Percentiles rank a stretch among this genome's conserved stretches.
Evolutionary conservation across 176 grass and related monocot species (phyloP).

Genomic region (Miscanthus lutarioriparius): DNA sequence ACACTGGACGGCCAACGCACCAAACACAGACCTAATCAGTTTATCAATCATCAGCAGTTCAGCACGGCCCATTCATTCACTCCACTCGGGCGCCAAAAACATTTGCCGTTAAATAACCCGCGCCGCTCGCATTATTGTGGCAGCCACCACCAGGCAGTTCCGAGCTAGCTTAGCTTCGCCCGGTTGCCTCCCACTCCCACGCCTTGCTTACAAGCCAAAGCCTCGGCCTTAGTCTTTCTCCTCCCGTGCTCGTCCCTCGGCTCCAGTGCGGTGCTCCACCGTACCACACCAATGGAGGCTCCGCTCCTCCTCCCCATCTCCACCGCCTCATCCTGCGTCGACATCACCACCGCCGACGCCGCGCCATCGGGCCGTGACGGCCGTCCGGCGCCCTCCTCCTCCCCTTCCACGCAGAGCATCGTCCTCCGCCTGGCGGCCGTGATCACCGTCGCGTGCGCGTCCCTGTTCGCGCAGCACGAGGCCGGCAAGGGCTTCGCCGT

Average conservation of each 20-base stretch:
- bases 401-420: conserved; percentile 33
- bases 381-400: neutral
- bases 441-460: conserved; percentile 41
- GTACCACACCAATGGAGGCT: conserved; percentile 47
- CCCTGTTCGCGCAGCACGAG: conserved; percentile 59
- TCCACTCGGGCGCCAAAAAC: neutral
- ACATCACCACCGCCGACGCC: neutral
- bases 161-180: neutral
- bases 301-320: conserved; percentile 52
- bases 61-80: neutral
- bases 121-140: conserved; percentile 33
- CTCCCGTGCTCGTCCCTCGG: neutral
- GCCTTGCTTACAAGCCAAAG: neutral
- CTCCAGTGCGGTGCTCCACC: neutral
- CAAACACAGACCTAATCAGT: neutral
- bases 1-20: neutral
- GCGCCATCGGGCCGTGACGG: neutral
- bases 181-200: neutral
- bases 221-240: neutral
- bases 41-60: conserved; percentile 19
- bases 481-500: conserved; percentile 56
- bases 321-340: conserved; percentile 11
- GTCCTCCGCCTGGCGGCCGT: conserved; percentile 39
- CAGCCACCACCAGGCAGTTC: neutral
- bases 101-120: conserved; percentile 35